Evolutionary conservation across 1,284 basidiomycete genomes (phyloP).

Genomic region (Sparassis latifolia): DNA sequence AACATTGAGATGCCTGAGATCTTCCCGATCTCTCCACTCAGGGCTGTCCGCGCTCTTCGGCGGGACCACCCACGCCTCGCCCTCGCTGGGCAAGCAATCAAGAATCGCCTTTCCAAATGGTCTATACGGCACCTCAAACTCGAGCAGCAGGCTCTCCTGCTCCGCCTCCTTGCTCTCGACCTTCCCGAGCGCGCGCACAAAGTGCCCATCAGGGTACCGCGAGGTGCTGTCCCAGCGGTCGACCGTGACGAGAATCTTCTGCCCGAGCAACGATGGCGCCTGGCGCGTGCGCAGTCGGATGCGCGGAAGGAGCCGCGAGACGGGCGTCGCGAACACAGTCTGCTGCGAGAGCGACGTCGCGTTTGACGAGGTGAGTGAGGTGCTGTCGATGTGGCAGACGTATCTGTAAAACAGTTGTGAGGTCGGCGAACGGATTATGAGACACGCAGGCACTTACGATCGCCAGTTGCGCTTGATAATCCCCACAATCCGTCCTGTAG

Average conservation of each 20-base stretch:
- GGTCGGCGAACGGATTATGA: background rate
- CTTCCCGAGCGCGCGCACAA: slow-evolving; percentile 88
- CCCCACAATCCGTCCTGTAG: slow-evolving; percentile 90
- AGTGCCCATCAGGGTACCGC: slow-evolving; percentile 95
- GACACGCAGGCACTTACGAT: slow-evolving; percentile 45
- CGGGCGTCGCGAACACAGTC: slow-evolving; percentile 92
- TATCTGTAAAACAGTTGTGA: slow-evolving; percentile 43
- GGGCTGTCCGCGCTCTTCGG: slow-evolving; percentile 51
- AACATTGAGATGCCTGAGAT: slow-evolving; percentile 81
- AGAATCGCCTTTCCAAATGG: slow-evolving; percentile 95
- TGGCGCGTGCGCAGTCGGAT: slow-evolving; percentile 95
- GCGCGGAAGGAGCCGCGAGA: slow-evolving; percentile 87
- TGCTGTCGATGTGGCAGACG: slow-evolving; percentile 93
- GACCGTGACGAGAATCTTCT: slow-evolving; percentile 95
- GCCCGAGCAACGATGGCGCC: slow-evolving; percentile 80
- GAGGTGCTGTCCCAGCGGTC: slow-evolving; percentile 87
- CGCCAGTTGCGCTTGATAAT: slow-evolving; percentile 95
- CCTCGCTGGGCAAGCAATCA: slow-evolving; percentile 86
- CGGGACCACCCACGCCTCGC: slow-evolving; percentile 92
- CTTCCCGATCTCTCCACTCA: slow-evolving; percentile 84
- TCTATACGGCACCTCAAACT: slow-evolving; percentile 95
- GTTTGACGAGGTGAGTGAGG: slow-evolving; percentile 77
- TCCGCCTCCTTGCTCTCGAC: slow-evolving; percentile 96
- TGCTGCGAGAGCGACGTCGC: slow-evolving; percentile 82
- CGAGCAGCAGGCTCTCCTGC: slow-evolving; percentile 89